A percentile compares a stretch with the other conserved stretches of the same genome.
phyloP scores from a whole-genome alignment of 805 yeast genomes.

The Wickerhamomyces sydowiorum region DNA sequence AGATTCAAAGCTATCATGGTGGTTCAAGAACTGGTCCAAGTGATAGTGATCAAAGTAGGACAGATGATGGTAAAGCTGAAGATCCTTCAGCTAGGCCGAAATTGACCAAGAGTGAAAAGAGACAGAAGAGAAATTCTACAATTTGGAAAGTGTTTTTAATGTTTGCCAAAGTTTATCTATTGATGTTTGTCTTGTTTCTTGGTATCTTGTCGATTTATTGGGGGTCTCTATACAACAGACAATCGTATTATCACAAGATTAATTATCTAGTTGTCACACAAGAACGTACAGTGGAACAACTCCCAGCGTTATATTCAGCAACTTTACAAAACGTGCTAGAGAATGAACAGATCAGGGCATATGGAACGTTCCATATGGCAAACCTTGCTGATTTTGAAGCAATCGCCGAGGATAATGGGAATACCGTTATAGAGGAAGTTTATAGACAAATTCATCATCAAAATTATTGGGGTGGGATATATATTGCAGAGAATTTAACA shows the following conservation, averaged over 20 bases:
- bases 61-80: background rate
- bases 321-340: constrained; percentile 1
- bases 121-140: background rate
- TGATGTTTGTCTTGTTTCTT: constrained; percentile 3
- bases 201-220: constrained; percentile 14
- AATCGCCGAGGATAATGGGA: constrained; percentile 5
- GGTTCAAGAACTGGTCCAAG: background rate
- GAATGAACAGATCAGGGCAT: constrained; percentile 3
- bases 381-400: constrained; percentile 1
- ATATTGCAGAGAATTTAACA: constrained; percentile 43
- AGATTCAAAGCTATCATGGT: background rate
- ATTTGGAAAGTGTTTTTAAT: background rate
- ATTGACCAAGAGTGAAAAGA: background rate
- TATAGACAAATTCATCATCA: constrained; percentile 41
- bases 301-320: constrained; percentile 9
- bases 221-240: constrained; percentile 22
- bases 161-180: constrained; percentile 4
- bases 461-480: constrained; percentile 53
- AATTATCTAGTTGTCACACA: constrained; percentile 17
- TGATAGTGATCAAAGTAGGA: background rate
- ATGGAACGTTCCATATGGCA: constrained; percentile 15
- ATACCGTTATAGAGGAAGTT: constrained; percentile 28
- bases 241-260: constrained; percentile 8
- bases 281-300: constrained; percentile 6
- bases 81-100: background rate